These are phyloP conservation scores for Carex myosuroides DNA, from an alignment of 176 grass and related monocot genomes.

Conservation along the genomic window DNA sequence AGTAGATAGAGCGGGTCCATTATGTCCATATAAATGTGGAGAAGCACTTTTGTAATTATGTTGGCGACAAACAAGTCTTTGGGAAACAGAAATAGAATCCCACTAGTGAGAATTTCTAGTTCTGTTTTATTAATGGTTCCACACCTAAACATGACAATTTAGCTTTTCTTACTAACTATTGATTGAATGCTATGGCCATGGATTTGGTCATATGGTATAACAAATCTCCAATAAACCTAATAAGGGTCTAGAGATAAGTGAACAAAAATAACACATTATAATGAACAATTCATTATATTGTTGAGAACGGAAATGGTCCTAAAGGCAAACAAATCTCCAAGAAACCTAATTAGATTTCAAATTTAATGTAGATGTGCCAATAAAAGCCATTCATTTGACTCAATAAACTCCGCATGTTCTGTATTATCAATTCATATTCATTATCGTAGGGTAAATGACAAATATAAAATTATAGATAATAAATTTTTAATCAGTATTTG, in stretches of 20 bases:
- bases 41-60: not conserved
- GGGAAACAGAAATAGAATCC: not conserved
- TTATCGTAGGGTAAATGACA: too few species aligned
- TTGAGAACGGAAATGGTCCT: not conserved
- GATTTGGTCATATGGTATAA: not conserved
- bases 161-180: not conserved
- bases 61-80: not conserved
- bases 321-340: not conserved
- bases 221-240: not conserved
- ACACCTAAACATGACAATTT: not conserved
- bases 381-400: not conserved
- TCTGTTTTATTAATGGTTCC: not conserved
- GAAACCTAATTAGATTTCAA: not conserved
- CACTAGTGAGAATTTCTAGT: not conserved
- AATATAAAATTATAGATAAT: too few species aligned
- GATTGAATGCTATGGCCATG: not conserved
- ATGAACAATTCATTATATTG: too few species aligned
- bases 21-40: not conserved
- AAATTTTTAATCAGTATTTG: too few species aligned
- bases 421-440: too few species aligned
- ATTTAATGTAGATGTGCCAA: not conserved
- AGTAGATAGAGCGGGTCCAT: slow-evolving; percentile 3
- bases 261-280: too few species aligned
- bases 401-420: too few species aligned
- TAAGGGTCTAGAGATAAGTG: not conserved